A percentile compares a stretch with the other conserved stretches of the same genome.
These are phyloP conservation scores for Castanospermum australe DNA, from an alignment of 306 rosid genomes.

Conservation along the genomic window DNA sequence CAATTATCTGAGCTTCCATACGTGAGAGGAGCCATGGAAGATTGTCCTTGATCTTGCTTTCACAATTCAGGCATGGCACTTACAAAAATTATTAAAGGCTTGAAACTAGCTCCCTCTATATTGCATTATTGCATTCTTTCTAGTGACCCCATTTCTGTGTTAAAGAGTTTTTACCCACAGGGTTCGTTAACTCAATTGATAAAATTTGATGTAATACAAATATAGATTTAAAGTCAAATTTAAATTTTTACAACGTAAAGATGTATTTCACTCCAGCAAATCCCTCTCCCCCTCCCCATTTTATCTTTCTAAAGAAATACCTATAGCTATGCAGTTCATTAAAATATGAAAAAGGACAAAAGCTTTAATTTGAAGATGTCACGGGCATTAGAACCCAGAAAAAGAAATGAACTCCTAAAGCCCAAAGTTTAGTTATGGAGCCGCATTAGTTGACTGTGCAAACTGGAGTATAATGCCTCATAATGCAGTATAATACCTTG, in stretches of 20 bases:
- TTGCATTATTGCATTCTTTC: background rate
- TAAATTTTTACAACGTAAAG: no score
- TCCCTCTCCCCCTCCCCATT: background rate
- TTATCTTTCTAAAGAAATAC: background rate
- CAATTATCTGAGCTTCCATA: conserved; percentile 25
- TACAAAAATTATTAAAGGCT: background rate
- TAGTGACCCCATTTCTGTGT: background rate
- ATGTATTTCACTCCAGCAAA: background rate
- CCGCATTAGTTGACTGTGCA: conserved; percentile 73
- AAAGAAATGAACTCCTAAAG: conserved; percentile 25
- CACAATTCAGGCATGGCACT: conserved; percentile 17
- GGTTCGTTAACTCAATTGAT: no score
- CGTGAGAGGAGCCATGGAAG: background rate
- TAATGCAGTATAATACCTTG: conserved; percentile 33
- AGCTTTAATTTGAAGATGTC: conserved; percentile 34
- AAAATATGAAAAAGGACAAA: conserved; percentile 36
- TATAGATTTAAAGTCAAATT: no score
- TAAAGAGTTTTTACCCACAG: background rate
- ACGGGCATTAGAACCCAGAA: conserved; percentile 16
- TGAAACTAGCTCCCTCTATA: background rate
- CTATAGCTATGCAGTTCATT: background rate
- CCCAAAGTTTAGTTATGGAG: conserved; percentile 35
- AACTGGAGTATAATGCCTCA: conserved; percentile 32
- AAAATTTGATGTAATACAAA: no score
- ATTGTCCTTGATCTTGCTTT: conserved; percentile 9